A percentile compares a stretch with the other conserved stretches of the same genome.
phyloP scores from a whole-genome alignment of 1,284 basidiomycete species.

The Apiotrichum mycotoxinovorans region DNA sequence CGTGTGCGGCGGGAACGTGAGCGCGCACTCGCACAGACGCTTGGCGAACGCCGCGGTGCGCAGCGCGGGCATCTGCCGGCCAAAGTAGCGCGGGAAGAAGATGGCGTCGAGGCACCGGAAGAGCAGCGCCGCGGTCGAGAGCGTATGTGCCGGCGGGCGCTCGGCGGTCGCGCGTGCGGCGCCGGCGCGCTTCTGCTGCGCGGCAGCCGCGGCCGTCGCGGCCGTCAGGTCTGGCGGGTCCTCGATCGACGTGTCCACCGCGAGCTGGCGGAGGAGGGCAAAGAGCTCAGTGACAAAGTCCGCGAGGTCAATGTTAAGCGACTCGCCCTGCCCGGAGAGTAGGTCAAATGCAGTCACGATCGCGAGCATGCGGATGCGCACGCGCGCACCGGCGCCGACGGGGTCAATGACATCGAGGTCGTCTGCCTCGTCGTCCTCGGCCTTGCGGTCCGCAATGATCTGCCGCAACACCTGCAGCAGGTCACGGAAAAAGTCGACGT shows the following conservation, averaged over 20 bases:
- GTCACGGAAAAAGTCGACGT: constrained; percentile 98
- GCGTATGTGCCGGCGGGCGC: constrained; percentile 27
- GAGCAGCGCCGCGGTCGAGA: constrained; percentile 60
- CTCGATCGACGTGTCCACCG: constrained; percentile 53
- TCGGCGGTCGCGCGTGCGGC: constrained; percentile 12
- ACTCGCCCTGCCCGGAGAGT: constrained; percentile 95
- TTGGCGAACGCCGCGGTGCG: constrained; percentile 88
- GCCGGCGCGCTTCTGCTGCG: constrained; percentile 13
- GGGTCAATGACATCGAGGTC: constrained; percentile 22
- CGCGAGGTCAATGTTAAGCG: constrained; percentile 87
- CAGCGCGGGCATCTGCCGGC: constrained; percentile 62
- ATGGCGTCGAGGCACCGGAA: constrained; percentile 78
- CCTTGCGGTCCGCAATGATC: constrained; percentile 60
- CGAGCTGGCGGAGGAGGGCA: constrained; percentile 53
- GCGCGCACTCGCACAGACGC: constrained; percentile 70
- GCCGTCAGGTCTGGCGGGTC: constrained; percentile 44
- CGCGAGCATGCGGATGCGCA: constrained; percentile 72
- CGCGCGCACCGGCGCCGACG: constrained; percentile 44
- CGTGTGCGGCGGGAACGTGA: constrained; percentile 71
- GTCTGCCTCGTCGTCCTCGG: constrained; percentile 47
- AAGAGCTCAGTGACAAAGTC: constrained; percentile 71
- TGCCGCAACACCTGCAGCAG: constrained; percentile 80
- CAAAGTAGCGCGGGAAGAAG: constrained; percentile 65
- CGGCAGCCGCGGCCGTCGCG: constrained; percentile 22
- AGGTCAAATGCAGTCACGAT: constrained; percentile 96